Base-by-base conservation (phyloP, 108 stramenopile species). In the Cyclostephanos invisitatus region DNA sequence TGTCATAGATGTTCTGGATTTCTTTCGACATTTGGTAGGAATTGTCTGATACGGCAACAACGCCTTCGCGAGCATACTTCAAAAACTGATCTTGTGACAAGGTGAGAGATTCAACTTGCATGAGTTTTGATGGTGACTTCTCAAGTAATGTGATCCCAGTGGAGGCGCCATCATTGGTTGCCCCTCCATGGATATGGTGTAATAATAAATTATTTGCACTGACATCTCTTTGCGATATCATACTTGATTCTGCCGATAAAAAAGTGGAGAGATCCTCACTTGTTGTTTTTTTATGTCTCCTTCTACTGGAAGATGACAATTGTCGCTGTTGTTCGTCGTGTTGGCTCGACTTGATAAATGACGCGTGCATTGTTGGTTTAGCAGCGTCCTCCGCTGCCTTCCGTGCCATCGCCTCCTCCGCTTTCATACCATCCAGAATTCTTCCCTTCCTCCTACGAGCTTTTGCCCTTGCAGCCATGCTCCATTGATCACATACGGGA, bases 81-180 rank as follows among this genome's bases (percentile, higher is more conserved):
- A 77, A 73, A 68, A 92, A 92, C 40, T 82, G 57, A 61, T 92
- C 81, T 38, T 77, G 77, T 37, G 87, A 87, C 25, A 65, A 64
- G 44, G 0, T 10, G 28, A 35, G 15, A 5, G 29, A 57, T 24
- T 54, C 10, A 0, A 27, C 53, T 27, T 54, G 25, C 22, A 54
- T 27, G 22, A 24, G 53, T 54, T 54, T 54, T 27, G 53, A 24
- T 25, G 53, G 9, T 24, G 10, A 14, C 14, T 57, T 57, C 8
- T 57, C 56, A 29, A 29, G 4, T 17, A 57, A 32, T 17, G 25
- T 57, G 56, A 18, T 8, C 22, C 25, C 22, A 24, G 14, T 11
- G 22, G 53, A 3, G 1, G 9, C 53, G 21, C 58, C 58, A 54
- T 24, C 22, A 15, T 54, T 15, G 3, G 22, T 25, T 8, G 21